phyloP scores from a whole-genome alignment of 2,329 filamentous ascomycete genomes.

The Aspergillus sp. region DNA sequence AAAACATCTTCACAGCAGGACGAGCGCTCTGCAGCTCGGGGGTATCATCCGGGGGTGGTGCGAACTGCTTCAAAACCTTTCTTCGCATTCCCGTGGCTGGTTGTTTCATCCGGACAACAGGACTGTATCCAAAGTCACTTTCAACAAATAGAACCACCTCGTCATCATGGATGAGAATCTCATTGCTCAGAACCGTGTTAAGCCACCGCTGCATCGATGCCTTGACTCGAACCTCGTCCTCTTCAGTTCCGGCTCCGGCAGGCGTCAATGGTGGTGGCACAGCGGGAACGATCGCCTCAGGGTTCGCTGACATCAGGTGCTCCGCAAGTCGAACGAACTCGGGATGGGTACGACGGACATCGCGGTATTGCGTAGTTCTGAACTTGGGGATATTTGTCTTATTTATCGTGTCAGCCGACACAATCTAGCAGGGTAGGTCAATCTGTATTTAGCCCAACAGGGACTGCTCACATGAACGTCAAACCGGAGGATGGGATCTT shows the following conservation, averaged over 20 bases:
- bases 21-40: constrained; percentile 85
- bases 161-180: constrained; percentile 87
- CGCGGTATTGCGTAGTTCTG: constrained; percentile 94
- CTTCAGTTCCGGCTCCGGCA: constrained; percentile 89
- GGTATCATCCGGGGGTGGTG: constrained; percentile 92
- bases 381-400: constrained; percentile 99
- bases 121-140: constrained; percentile 96
- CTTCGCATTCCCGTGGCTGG: constrained; percentile 90
- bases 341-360: constrained; percentile 88
- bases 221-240: constrained; percentile 87
- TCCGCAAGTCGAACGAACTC: constrained; percentile 96
- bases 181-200: constrained; percentile 84
- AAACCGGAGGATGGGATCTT: constrained; percentile 89
- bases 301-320: constrained; percentile 94
- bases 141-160: constrained; percentile 99
- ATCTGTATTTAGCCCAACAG: neutral
- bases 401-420: neutral
- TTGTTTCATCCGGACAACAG: constrained; percentile 90
- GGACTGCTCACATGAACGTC: constrained; percentile 75
- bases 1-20: constrained; percentile 90
- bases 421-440: too few species aligned
- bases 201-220: constrained; percentile 87
- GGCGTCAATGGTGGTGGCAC: constrained; percentile 92
- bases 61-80: constrained; percentile 97
- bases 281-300: constrained; percentile 86